Evolutionary conservation across 257 asterid genomes (phyloP).

Genomic region (Perilla frutescens): DNA sequence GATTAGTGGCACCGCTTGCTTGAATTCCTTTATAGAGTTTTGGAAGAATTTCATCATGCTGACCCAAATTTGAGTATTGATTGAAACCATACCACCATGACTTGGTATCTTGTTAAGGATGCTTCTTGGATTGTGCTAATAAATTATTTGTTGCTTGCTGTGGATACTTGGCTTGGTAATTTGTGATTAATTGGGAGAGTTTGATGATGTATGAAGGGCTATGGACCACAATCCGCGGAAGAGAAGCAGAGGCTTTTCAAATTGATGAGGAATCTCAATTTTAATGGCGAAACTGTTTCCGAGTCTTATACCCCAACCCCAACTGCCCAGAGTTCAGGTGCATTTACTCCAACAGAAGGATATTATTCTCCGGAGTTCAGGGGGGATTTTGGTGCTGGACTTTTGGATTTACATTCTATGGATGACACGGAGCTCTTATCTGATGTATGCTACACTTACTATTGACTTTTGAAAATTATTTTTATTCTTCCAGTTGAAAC

Average conservation of each 20-base stretch:
- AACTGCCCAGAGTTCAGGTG: conserved; percentile 73
- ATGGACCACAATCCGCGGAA: conserved; percentile 95
- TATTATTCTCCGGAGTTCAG: conserved; percentile 84
- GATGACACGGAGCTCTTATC: conserved; percentile 98
- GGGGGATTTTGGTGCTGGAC: conserved; percentile 97
- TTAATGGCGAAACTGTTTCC: conserved; percentile 82
- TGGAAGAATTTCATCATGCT: conserved; percentile 20
- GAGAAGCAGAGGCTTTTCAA: conserved; percentile 96
- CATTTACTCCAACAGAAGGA: conserved; percentile 68
- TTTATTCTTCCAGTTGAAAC: conserved; percentile 32
- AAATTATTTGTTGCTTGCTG: conserved; percentile 8
- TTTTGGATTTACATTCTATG: conserved; percentile 95
- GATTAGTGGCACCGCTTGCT: background rate
- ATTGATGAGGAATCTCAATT: conserved; percentile 93
- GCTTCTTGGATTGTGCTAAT: conserved; percentile 16
- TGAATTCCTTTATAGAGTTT: conserved; percentile 21
- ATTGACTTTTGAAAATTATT: background rate
- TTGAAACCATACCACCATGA: conserved; percentile 9
- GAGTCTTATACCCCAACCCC: conserved; percentile 85
- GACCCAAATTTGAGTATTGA: background rate
- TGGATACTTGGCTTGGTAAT: conserved; percentile 22
- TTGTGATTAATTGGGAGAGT: conserved; percentile 35
- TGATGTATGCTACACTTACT: conserved; percentile 61
- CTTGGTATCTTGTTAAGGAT: conserved; percentile 22
- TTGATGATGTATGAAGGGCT: conserved; percentile 62